Percentiles rank a stretch among this genome's conserved stretches.
These are phyloP conservation scores for Termitomyces sp. DNA, from an alignment of 768 basidiomycete species.

Conservation along the genomic window DNA sequence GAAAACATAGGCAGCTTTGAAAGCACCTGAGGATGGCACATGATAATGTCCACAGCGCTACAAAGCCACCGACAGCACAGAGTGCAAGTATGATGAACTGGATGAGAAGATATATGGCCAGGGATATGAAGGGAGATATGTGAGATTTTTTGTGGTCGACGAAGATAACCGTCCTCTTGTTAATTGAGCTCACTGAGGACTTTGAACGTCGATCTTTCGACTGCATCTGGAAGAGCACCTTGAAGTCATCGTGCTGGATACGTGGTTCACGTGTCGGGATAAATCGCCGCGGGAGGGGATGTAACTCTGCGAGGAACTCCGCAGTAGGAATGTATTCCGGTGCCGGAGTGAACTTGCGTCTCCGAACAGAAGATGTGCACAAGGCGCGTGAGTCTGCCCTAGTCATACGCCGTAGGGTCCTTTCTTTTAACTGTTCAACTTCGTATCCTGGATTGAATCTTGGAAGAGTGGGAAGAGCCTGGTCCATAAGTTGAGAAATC, in stretches of 20 bases:
- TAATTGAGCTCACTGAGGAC: not conserved
- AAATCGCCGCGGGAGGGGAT: not conserved
- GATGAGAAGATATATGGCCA: slow-evolving; percentile 2
- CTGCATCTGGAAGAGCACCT: not conserved
- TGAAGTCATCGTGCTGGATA: slow-evolving; percentile 9
- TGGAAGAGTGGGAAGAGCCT: slow-evolving; percentile 8
- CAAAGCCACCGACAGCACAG: not conserved
- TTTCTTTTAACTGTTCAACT: not conserved
- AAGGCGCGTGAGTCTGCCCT: slow-evolving; percentile 9
- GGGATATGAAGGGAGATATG: not conserved
- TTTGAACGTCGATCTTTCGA: not conserved
- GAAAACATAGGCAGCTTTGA: not conserved
- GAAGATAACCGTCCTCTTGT: not conserved
- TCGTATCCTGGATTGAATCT: slow-evolving; percentile 10
- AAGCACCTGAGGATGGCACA: not conserved
- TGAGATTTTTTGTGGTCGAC: not conserved
- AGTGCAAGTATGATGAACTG: slow-evolving; percentile 4
- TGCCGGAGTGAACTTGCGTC: slow-evolving; percentile 2
- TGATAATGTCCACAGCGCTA: not conserved
- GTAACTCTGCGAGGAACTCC: not conserved
- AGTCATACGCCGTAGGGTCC: slow-evolving; percentile 13
- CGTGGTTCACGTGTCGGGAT: not conserved
- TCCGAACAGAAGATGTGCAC: slow-evolving; percentile 7
- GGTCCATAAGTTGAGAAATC: not conserved
- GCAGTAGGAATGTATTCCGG: not conserved